phyloP scores from a whole-genome alignment of 2,329 filamentous ascomycete species.

The Fusarium sp. region DNA sequence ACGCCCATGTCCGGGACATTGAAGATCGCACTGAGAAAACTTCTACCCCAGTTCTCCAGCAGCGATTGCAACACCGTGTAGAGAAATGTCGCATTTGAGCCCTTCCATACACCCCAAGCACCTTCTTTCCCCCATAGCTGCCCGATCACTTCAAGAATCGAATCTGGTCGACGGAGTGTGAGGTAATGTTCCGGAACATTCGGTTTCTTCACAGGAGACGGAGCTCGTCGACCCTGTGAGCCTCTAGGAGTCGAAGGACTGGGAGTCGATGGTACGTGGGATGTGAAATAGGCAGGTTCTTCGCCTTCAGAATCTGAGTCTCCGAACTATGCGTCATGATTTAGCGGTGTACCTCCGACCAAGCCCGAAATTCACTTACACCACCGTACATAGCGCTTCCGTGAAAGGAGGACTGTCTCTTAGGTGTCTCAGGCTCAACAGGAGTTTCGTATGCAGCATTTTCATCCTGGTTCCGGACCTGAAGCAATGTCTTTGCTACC shows the following conservation, averaged over 20 bases:
- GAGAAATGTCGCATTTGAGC: slow-evolving; percentile 90
- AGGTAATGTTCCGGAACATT: slow-evolving; percentile 66
- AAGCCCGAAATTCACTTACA: slow-evolving; percentile 39
- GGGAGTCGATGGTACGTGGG: slow-evolving; percentile 66
- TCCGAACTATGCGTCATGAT: slow-evolving; percentile 43
- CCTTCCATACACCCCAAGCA: slow-evolving; percentile 93
- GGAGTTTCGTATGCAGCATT: slow-evolving; percentile 46
- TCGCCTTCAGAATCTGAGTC: slow-evolving; percentile 78
- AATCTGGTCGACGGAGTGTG: slow-evolving; percentile 77
- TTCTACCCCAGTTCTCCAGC: slow-evolving; percentile 90
- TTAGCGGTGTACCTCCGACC: slow-evolving; percentile 33
- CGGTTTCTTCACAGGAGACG: slow-evolving; percentile 50
- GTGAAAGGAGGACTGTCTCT: slow-evolving; percentile 46
- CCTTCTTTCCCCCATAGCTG: slow-evolving; percentile 92
- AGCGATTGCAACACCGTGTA: slow-evolving; percentile 88
- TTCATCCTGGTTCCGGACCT: slow-evolving; percentile 72
- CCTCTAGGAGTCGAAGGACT: slow-evolving; percentile 51
- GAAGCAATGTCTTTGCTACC: slow-evolving; percentile 92
- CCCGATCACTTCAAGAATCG: slow-evolving; percentile 84
- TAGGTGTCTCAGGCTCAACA: slow-evolving; percentile 36
- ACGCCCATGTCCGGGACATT: slow-evolving; percentile 87
- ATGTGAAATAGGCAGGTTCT: slow-evolving; percentile 86
- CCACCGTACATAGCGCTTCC: slow-evolving; percentile 50
- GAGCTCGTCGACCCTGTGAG: slow-evolving; percentile 45
- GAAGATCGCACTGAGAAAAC: slow-evolving; percentile 87